Percentiles rank a stretch among this genome's conserved stretches.
phyloP scores from a whole-genome alignment of 139 green algal species.

The Chlorella sp. region DNA sequence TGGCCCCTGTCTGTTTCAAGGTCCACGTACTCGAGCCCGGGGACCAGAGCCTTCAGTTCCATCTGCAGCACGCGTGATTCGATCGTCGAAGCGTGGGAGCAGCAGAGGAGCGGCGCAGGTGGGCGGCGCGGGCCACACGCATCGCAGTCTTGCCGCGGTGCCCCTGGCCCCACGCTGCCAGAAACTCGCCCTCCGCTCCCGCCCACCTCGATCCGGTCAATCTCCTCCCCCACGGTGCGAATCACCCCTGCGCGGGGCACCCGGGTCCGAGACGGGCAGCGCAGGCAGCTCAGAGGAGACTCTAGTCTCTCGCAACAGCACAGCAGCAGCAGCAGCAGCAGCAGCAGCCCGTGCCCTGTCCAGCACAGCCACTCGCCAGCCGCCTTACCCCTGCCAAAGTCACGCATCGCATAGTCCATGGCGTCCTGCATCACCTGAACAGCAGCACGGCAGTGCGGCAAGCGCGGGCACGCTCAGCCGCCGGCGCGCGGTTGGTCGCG shows the following conservation, averaged over 20 bases:
- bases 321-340: background rate
- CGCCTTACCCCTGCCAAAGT: slow-evolving; percentile 49
- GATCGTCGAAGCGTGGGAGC: too few species aligned
- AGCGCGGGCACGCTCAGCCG: background rate
- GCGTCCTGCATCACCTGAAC: slow-evolving; percentile 22
- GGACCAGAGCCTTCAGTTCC: slow-evolving; percentile 72
- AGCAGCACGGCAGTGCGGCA: background rate
- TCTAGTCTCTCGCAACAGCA: background rate
- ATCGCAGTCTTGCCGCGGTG: too few species aligned
- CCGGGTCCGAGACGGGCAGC: background rate
- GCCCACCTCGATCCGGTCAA: slow-evolving; percentile 89
- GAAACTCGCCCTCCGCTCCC: too few species aligned
- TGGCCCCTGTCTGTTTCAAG: too few species aligned
- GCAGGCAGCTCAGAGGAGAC: background rate
- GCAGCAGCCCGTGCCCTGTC: background rate
- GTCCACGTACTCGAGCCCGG: slow-evolving; percentile 67
- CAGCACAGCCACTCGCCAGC: background rate
- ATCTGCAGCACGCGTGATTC: too few species aligned
- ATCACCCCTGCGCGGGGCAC: slow-evolving; percentile 56
- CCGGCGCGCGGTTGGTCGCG: background rate
- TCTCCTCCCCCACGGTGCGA: slow-evolving; percentile 81
- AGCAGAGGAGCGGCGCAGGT: too few species aligned
- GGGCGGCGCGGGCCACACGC: too few species aligned
- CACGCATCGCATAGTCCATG: slow-evolving; percentile 54
- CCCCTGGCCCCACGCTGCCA: too few species aligned